A percentile compares a stretch with the other conserved stretches of the same genome.
These are phyloP conservation scores for Neopestalotiopsis rosae DNA, from an alignment of 2,329 filamentous ascomycete species.

Conservation along the genomic window DNA sequence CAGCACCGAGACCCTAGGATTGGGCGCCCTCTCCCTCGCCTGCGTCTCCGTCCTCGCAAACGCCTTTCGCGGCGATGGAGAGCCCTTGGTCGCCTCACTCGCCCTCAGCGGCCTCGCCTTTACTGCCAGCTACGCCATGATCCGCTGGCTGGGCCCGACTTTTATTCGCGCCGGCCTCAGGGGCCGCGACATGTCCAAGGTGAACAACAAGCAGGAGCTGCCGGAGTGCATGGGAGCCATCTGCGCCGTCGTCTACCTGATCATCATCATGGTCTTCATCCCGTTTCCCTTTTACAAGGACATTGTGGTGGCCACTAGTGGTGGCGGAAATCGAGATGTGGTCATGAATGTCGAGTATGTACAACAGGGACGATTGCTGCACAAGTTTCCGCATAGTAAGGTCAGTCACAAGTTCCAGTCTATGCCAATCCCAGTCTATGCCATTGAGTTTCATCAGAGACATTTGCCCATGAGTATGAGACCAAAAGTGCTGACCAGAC, in stretches of 20 bases:
- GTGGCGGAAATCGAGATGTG: conserved; percentile 88
- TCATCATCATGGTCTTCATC: conserved; percentile 89
- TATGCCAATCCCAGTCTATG: neutral
- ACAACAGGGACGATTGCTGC: conserved; percentile 83
- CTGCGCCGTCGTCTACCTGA: conserved; percentile 88
- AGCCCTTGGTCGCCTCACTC: conserved; percentile 86
- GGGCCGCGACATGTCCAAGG: conserved; percentile 86
- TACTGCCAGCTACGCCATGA: conserved; percentile 79
- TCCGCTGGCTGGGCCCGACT: conserved; percentile 89
- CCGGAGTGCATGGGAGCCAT: conserved; percentile 97
- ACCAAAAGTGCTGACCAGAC: neutral
- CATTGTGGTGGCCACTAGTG: conserved; percentile 92
- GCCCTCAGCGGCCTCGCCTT: conserved; percentile 89
- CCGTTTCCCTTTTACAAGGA: conserved; percentile 99
- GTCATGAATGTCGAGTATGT: conserved; percentile 75
- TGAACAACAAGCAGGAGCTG: conserved; percentile 56
- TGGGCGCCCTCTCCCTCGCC: conserved; percentile 68
- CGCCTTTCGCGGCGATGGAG: conserved; percentile 78
- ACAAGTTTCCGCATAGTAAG: conserved; percentile 94
- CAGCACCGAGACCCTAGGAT: conserved; percentile 55
- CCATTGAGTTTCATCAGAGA: neutral
- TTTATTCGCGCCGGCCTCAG: conserved; percentile 90
- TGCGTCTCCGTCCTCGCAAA: conserved; percentile 78
- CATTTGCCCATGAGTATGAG: neutral
- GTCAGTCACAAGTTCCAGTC: conserved; percentile 48